Conservation (phyloP, 306 rosid species). For the Quillaja saponaria region DNA sequence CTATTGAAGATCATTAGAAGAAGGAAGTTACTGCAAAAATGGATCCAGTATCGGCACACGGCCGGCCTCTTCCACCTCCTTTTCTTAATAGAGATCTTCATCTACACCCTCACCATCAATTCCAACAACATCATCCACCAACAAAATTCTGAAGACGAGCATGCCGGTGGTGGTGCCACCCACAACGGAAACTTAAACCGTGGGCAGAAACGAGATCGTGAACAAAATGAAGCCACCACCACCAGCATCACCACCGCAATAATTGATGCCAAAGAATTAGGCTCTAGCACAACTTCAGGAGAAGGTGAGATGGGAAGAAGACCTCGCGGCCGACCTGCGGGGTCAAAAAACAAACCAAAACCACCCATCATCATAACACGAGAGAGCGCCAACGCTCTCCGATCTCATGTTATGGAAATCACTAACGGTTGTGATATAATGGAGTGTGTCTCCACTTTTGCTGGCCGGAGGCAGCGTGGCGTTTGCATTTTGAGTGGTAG, state of each 20-base stretch:
- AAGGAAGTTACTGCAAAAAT: conserved; percentile 17
- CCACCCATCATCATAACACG: conserved; percentile 90
- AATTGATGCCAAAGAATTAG: conserved; percentile 41
- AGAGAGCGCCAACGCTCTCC: conserved; percentile 86
- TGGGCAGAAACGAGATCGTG: conserved; percentile 65
- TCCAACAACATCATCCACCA: conserved; percentile 50
- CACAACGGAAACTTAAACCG: no score
- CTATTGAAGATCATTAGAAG: no score
- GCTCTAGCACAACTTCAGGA: conserved; percentile 29
- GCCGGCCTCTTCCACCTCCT: conserved; percentile 83
- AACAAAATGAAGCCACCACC: conserved; percentile 30
- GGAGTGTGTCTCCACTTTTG: conserved; percentile 70
- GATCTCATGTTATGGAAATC: conserved; percentile 88
- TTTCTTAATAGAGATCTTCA: conserved; percentile 82
- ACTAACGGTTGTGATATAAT: conserved; percentile 78
- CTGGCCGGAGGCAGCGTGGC: conserved; percentile 76
- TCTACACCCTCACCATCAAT: conserved; percentile 69
- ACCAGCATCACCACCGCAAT: conserved; percentile 1
- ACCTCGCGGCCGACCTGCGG: conserved; percentile 85
- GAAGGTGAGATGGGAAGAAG: conserved; percentile 52
- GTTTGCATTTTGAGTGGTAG: conserved; percentile 80
- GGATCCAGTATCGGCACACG: conserved; percentile 89
- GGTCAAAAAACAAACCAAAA: conserved; percentile 87
- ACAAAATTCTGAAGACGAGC: conserved; percentile 58
- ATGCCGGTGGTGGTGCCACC: conserved; percentile 38